phyloP scores from a whole-genome alignment of 2,329 filamentous ascomycete species.

The Ilyonectria robusta region DNA sequence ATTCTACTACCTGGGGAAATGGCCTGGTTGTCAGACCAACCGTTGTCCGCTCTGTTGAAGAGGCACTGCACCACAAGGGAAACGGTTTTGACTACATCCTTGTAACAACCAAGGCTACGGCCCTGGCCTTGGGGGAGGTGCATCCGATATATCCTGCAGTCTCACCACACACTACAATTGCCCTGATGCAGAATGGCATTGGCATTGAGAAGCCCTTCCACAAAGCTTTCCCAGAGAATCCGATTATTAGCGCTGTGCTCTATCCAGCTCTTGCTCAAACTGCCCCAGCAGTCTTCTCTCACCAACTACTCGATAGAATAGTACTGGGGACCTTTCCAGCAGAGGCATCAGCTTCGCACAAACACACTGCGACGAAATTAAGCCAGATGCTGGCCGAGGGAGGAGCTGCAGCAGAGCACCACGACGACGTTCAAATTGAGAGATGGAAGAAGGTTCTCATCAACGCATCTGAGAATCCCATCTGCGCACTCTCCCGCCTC shows the following conservation, averaged over 20 bases:
- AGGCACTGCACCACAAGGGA: neutral
- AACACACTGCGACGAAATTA: neutral
- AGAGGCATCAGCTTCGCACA: neutral
- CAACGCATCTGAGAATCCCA: constrained; percentile 8
- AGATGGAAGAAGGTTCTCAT: constrained; percentile 13
- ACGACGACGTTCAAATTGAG: constrained; percentile 2
- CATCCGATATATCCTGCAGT: neutral
- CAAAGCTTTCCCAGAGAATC: constrained; percentile 7
- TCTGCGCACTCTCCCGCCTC: neutral
- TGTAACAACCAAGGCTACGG: constrained; percentile 5
- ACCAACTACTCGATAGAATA: neutral
- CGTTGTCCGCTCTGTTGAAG: neutral
- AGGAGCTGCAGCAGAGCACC: neutral
- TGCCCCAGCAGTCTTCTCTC: neutral
- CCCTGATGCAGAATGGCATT: constrained; percentile 15
- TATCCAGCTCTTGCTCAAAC: constrained; percentile 9
- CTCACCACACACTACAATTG: neutral
- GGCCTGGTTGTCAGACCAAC: neutral
- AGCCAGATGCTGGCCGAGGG: neutral
- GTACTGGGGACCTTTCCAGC: constrained; percentile 11
- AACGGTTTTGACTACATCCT: constrained; percentile 8
- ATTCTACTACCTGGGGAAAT: constrained; percentile 4
- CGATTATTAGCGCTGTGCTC: constrained; percentile 18
- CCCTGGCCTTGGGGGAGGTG: neutral
- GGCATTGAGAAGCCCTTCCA: constrained; percentile 11